These are phyloP conservation scores for Chiua virens DNA, from an alignment of 768 basidiomycete species.

Conservation along the genomic window DNA sequence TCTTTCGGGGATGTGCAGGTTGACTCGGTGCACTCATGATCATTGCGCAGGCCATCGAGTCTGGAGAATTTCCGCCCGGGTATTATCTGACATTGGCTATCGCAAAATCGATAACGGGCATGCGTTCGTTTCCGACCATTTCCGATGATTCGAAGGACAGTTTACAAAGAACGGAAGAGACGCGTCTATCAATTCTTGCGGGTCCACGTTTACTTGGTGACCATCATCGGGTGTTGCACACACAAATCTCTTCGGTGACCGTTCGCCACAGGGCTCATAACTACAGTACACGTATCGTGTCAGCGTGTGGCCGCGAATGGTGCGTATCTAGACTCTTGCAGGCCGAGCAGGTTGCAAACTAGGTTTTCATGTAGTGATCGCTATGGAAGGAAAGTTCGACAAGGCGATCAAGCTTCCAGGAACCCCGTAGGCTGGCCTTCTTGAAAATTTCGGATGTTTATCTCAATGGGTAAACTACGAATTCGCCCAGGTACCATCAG, in stretches of 20 bases:
- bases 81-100: constrained; percentile 9
- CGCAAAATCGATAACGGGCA: constrained; percentile 16
- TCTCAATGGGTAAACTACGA: constrained; percentile 12
- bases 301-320: neutral
- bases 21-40: too few relatives aligned
- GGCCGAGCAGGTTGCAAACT: neutral
- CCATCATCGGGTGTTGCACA: neutral
- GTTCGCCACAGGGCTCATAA: constrained; percentile 22
- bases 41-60: too few relatives aligned
- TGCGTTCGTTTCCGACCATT: constrained; percentile 6
- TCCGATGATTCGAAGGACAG: constrained; percentile 16
- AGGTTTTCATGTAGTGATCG: neutral
- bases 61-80: constrained; percentile 5
- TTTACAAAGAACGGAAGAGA: constrained; percentile 24
- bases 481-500: constrained; percentile 25
- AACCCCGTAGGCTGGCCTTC: constrained; percentile 12
- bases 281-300: neutral
- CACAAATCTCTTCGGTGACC: too few relatives aligned
- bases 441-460: constrained; percentile 13
- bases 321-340: neutral
- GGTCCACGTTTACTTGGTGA: constrained; percentile 1
- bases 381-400: constrained; percentile 2
- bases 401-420: constrained; percentile 16
- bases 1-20: too few relatives aligned
- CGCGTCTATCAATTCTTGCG: constrained; percentile 4